phyloP scores from a whole-genome alignment of 495 filamentous ascomycete genomes.

The Chlorociboria aeruginascens region DNA sequence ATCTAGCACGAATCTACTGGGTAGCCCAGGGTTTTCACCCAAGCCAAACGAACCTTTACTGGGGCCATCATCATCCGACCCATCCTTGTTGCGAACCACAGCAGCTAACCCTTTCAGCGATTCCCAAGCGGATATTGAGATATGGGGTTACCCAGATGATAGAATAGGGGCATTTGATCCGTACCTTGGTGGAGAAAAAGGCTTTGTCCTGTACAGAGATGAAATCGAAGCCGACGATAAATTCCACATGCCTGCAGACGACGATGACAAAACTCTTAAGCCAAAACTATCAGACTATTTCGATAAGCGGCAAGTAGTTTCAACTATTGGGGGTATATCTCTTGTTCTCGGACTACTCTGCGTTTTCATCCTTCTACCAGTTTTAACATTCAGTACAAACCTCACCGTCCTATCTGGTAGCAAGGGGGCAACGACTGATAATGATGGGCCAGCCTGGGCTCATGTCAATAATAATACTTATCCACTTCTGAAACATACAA shows the following conservation, averaged over 20 bases:
- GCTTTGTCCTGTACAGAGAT: slow-evolving; percentile 29
- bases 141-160: slow-evolving; percentile 27
- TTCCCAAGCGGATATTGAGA: slow-evolving; percentile 17
- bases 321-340: slow-evolving; percentile 29
- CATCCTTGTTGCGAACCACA: slow-evolving; percentile 21
- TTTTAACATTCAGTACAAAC: slow-evolving; percentile 26
- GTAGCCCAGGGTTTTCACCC: background rate
- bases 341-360: slow-evolving; percentile 30
- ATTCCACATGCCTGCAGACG: slow-evolving; percentile 32
- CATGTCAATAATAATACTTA: slow-evolving; percentile 24
- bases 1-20: background rate
- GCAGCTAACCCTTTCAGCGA: slow-evolving; percentile 14
- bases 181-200: slow-evolving; percentile 20
- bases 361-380: slow-evolving; percentile 34
- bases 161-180: slow-evolving; percentile 24
- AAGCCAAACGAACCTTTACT: background rate
- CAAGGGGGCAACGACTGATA: background rate
- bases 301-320: slow-evolving; percentile 23
- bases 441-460: slow-evolving; percentile 21
- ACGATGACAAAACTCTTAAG: slow-evolving; percentile 32
- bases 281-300: slow-evolving; percentile 29
- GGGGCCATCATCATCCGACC: background rate
- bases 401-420: slow-evolving; percentile 8
- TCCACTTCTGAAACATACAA: slow-evolving; percentile 46
- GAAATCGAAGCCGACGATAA: slow-evolving; percentile 37